Conservation (phyloP, 768 basidiomycete genomes). For the Macrolepiota fuliginosa region DNA sequence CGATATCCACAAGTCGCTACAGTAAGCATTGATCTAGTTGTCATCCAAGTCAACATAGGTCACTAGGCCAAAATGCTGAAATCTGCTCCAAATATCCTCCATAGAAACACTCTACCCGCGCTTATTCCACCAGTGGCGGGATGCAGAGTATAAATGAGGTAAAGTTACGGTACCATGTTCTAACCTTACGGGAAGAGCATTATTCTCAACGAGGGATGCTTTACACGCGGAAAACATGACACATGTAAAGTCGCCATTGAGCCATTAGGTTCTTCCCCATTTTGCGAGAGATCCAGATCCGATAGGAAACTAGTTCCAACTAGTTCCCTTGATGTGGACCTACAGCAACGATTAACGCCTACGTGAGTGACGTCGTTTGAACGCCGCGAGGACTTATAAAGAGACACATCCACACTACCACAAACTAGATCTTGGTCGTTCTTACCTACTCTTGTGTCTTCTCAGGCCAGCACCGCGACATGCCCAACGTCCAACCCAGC, state of each 20-base stretch:
- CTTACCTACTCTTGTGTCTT: not conserved
- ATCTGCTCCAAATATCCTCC: not conserved
- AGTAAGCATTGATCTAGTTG: too few relatives aligned
- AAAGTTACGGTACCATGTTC: not conserved
- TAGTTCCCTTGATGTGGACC: constrained; percentile 1
- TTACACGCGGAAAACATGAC: not conserved
- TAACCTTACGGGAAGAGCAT: not conserved
- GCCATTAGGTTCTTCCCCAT: not conserved
- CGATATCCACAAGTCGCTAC: not conserved
- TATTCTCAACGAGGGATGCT: not conserved
- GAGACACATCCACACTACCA: not conserved
- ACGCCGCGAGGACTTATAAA: not conserved
- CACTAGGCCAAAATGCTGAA: too few relatives aligned
- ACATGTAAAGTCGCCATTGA: not conserved
- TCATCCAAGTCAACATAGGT: too few relatives aligned
- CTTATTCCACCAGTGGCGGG: not conserved
- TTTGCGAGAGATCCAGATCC: not conserved
- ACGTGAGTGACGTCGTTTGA: not conserved
- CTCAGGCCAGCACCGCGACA: not conserved
- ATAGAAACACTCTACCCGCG: not conserved
- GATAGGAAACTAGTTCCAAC: not conserved
- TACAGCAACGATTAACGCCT: not conserved
- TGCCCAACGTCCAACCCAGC: not conserved
- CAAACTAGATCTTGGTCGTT: not conserved
- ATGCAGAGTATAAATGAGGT: not conserved